Evolutionary conservation across 1,139 yeast genomes (phyloP).

Genomic region (Nadsonia starkeyi-henricii): DNA sequence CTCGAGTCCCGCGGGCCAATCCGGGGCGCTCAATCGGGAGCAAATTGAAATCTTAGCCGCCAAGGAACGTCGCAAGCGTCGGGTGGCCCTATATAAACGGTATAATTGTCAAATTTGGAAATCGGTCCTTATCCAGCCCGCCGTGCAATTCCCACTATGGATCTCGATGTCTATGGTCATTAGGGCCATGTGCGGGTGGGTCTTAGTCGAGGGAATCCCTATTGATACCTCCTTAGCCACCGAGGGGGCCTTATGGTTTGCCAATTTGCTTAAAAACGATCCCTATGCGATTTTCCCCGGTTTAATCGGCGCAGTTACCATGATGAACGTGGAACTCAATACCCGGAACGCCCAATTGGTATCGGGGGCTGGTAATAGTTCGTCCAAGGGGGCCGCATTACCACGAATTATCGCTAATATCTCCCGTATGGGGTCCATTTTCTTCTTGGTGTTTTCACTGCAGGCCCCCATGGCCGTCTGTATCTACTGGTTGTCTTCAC

Average conservation of each 20-base stretch:
- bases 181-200: conserved; percentile 66
- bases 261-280: conserved; percentile 47
- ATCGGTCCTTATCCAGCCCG: conserved; percentile 50
- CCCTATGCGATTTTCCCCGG: conserved; percentile 56
- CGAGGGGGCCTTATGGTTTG: conserved; percentile 49
- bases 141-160: conserved; percentile 85
- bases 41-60: conserved; percentile 60
- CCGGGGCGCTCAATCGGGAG: conserved; percentile 41
- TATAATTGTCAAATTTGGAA: conserved; percentile 72
- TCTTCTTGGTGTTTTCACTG: conserved; percentile 69
- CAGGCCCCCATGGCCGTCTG: conserved; percentile 78
- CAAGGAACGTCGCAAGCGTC: conserved; percentile 66
- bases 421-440: conserved; percentile 61
- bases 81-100: conserved; percentile 49
- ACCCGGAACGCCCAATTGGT: conserved; percentile 16
- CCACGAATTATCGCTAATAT: conserved; percentile 44
- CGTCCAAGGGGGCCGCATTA: conserved; percentile 23
- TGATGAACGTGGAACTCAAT: conserved; percentile 73
- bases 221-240: conserved; percentile 39
- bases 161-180: conserved; percentile 61
- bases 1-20: conserved; percentile 18
- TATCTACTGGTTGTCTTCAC: conserved; percentile 80
- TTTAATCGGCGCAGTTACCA: conserved; percentile 50
- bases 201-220: conserved; percentile 28
- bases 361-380: conserved; percentile 8